Evolutionary conservation across 2,329 filamentous ascomycete species (phyloP).

Genomic region (Penicillium rolfsii): DNA sequence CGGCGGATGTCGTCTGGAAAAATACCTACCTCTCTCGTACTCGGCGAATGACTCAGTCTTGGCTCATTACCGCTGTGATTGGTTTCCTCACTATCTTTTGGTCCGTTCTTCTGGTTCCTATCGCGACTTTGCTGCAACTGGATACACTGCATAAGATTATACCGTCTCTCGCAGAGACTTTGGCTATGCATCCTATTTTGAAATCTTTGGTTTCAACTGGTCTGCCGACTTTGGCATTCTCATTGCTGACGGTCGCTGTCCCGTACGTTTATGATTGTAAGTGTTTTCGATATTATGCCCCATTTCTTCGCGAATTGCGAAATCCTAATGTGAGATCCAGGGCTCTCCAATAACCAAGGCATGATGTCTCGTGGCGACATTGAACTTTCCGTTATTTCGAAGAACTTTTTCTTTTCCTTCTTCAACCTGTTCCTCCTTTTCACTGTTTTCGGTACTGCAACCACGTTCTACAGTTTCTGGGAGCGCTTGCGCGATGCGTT

Average conservation of each 20-base stretch:
- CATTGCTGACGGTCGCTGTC: conserved; percentile 83
- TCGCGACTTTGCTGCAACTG: conserved; percentile 79
- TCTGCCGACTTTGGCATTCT: conserved; percentile 81
- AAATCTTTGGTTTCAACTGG: conserved; percentile 83
- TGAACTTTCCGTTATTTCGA: conserved; percentile 91
- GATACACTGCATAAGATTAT: conserved; percentile 76
- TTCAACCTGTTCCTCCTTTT: conserved; percentile 99
- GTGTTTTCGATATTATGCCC: conserved; percentile 26
- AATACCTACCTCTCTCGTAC: conserved; percentile 84
- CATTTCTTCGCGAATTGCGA: background rate
- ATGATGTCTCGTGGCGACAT: conserved; percentile 95
- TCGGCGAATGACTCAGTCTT: conserved; percentile 74
- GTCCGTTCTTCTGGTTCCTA: conserved; percentile 76
- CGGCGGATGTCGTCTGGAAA: conserved; percentile 90
- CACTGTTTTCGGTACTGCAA: conserved; percentile 80
- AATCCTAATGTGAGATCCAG: conserved; percentile 38
- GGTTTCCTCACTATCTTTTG: conserved; percentile 83
- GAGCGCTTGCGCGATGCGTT: conserved; percentile 70
- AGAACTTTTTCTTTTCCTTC: conserved; percentile 99
- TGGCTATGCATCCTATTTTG: conserved; percentile 70
- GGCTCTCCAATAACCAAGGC: conserved; percentile 84
- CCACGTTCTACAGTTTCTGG: conserved; percentile 70
- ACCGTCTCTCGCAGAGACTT: conserved; percentile 68
- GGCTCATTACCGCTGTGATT: conserved; percentile 83
- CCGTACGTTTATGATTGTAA: conserved; percentile 91